Evolutionary conservation across 2,329 filamentous ascomycete genomes (phyloP).

Genomic region (Botrytis squamosa): DNA sequence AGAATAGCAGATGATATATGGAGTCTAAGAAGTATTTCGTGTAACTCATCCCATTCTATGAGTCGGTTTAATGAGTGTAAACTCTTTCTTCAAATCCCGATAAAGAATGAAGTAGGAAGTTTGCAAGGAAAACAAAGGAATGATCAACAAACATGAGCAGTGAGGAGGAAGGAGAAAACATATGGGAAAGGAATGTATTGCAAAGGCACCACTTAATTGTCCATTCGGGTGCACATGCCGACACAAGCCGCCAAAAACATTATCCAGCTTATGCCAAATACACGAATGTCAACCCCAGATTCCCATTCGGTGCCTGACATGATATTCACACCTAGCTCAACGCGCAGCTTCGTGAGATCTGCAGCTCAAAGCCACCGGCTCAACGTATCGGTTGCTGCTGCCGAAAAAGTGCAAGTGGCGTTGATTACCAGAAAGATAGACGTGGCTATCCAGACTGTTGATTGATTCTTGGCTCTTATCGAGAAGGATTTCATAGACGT

Average conservation of each 20-base stretch:
- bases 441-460: not conserved
- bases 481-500: not conserved
- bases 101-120: accelerated
- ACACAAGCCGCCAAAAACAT: no score
- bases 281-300: not conserved
- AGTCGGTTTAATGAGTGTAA: not conserved
- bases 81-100: not conserved
- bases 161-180: not conserved
- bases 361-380: not conserved
- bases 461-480: not conserved
- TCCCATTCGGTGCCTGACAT: not conserved
- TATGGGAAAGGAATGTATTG: not conserved
- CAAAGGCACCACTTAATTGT: not conserved
- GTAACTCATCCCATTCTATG: not conserved
- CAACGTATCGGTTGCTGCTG: slow-evolving; percentile 2
- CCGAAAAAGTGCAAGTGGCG: not conserved
- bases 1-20: not conserved
- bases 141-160: not conserved
- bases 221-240: no score
- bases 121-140: no score
- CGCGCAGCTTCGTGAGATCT: not conserved
- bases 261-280: not conserved
- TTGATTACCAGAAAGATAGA: not conserved
- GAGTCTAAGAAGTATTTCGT: not conserved
- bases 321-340: not conserved